Conservation (phyloP, 2,329 filamentous ascomycete species). For the Xylaria hypoxylon region DNA sequence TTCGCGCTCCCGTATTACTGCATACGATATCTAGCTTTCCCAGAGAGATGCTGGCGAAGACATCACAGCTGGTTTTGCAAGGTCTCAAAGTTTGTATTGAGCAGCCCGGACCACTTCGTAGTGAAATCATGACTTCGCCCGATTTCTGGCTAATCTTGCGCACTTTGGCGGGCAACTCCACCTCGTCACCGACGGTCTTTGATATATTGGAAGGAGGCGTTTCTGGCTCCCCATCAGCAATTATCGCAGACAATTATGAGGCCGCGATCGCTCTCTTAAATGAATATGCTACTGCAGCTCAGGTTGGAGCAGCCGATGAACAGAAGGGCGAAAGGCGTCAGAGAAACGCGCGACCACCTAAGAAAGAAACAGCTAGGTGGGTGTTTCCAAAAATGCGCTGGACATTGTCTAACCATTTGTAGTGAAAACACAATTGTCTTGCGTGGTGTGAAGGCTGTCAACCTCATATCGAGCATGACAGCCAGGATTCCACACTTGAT, state of each 20-base stretch:
- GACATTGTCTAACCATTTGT: conserved; percentile 21
- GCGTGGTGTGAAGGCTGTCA: conserved; percentile 83
- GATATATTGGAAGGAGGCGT: conserved; percentile 85
- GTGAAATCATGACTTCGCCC: conserved; percentile 94
- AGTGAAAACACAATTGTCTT: conserved; percentile 79
- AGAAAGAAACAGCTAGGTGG: conserved; percentile 68
- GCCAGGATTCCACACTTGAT: conserved; percentile 86
- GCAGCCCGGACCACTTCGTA: conserved; percentile 80
- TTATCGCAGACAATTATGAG: conserved; percentile 96
- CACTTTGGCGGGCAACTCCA: conserved; percentile 74
- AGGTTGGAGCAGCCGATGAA: conserved; percentile 76
- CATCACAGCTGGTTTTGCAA: conserved; percentile 79
- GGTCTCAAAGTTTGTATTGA: conserved; percentile 85
- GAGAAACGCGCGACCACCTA: conserved; percentile 57
- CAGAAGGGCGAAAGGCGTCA: conserved; percentile 70
- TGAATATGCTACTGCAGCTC: conserved; percentile 87
- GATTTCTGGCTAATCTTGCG: conserved; percentile 96
- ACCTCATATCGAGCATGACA: conserved; percentile 84
- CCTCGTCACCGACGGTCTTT: conserved; percentile 83
- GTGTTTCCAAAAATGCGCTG: conserved; percentile 41
- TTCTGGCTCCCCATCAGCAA: conserved; percentile 78
- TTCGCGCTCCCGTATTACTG: conserved; percentile 89
- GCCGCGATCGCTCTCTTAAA: conserved; percentile 85
- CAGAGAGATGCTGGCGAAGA: conserved; percentile 79
- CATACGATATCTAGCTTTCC: conserved; percentile 92